These are phyloP conservation scores for Spatholobus suberectus DNA, from an alignment of 306 rosid genomes.

Conservation along the genomic window DNA sequence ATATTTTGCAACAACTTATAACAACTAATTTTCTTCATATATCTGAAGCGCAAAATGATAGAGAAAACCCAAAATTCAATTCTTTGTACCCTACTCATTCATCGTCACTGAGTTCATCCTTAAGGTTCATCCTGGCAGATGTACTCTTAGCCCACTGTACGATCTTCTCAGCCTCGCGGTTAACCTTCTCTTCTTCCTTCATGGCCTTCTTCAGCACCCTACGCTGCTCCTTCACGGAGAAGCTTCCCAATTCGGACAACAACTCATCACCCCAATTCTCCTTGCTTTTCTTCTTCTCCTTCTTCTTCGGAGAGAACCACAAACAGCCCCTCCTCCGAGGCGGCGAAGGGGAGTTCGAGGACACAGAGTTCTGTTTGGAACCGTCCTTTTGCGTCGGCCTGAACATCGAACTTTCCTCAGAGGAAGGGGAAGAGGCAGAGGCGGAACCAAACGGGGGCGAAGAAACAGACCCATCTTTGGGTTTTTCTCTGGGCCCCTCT, in stretches of 20 bases:
- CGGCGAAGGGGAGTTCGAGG: constrained; percentile 65
- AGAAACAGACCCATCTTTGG: constrained; percentile 46
- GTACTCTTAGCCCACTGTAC: constrained; percentile 72
- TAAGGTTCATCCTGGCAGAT: constrained; percentile 62
- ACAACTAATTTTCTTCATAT: not conserved
- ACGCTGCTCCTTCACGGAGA: constrained; percentile 67
- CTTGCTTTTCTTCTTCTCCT: constrained; percentile 50
- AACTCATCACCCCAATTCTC: constrained; percentile 66
- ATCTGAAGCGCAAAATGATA: not conserved
- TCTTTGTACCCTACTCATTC: constrained; percentile 15
- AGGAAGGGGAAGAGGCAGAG: constrained; percentile 45
- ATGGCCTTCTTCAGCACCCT: constrained; percentile 71
- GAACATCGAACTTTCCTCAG: constrained; percentile 53
- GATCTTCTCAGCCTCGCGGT: constrained; percentile 79
- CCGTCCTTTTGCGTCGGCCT: constrained; percentile 26
- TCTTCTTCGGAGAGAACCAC: constrained; percentile 87
- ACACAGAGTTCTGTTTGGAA: not conserved
- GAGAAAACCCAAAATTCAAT: constrained; percentile 14
- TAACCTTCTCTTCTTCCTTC: constrained; percentile 77
- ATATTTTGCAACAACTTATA: not conserved
- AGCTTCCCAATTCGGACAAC: constrained; percentile 60
- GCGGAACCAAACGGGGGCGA: constrained; percentile 40
- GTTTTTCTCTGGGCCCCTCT: constrained; percentile 33
- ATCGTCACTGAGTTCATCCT: constrained; percentile 72
- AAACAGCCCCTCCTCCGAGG: constrained; percentile 67